These are phyloP conservation scores for Talaromyces adpressus DNA, from an alignment of 495 filamentous ascomycete species.

Conservation along the genomic window DNA sequence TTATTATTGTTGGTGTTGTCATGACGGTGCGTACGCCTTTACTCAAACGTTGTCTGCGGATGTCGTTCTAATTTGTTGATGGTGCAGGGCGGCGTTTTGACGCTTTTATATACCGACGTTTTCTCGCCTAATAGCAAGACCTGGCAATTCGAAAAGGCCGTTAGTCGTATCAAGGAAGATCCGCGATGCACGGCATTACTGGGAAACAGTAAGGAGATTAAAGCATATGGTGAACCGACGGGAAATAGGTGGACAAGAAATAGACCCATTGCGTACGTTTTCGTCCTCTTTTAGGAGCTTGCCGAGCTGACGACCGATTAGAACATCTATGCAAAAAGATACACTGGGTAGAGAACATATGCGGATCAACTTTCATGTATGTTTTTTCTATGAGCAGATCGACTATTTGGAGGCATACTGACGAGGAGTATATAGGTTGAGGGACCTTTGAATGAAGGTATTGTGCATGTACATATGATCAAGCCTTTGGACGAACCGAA, in stretches of 20 bases:
- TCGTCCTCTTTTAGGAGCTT: background rate
- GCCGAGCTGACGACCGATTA: conserved; percentile 17
- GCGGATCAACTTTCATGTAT: conserved; percentile 80
- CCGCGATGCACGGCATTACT: conserved; percentile 64
- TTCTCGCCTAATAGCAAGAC: conserved; percentile 80
- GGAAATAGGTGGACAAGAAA: conserved; percentile 77
- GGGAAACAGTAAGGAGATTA: conserved; percentile 67
- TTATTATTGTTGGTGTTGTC: conserved; percentile 67
- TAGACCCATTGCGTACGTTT: conserved; percentile 71
- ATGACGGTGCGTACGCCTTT: conserved; percentile 51
- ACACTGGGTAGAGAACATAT: conserved; percentile 71
- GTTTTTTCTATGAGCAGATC: background rate
- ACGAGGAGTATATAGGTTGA: conserved; percentile 53
- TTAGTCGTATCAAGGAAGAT: conserved; percentile 70
- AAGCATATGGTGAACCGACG: conserved; percentile 78
- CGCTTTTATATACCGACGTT: conserved; percentile 78
- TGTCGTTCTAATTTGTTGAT: background rate
- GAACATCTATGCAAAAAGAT: conserved; percentile 63
- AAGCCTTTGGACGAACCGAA: conserved; percentile 55
- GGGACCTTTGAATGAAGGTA: conserved; percentile 67
- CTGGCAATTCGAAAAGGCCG: conserved; percentile 81
- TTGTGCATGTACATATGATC: conserved; percentile 70
- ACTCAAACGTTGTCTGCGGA: background rate
- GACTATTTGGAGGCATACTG: background rate
- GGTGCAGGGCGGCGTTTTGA: conserved; percentile 62